Conservation (phyloP, 1,139 yeast species). For the Geotrichum reessii region DNA sequence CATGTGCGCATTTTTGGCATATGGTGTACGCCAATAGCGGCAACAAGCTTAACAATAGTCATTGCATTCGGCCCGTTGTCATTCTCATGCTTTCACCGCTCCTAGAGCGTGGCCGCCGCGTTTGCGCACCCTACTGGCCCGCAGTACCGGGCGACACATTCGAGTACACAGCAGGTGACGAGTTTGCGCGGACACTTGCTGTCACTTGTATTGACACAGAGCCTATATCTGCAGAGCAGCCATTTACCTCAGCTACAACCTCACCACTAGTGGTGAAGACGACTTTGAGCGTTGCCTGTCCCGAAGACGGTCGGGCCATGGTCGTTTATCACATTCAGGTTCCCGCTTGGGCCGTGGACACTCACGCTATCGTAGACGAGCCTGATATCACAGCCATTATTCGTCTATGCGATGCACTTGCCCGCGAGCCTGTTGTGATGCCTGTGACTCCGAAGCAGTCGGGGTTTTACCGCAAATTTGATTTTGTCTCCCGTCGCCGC, state of each 20-base stretch:
- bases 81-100: conserved; percentile 87
- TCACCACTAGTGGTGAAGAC: not conserved
- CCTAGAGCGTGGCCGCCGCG: conserved; percentile 52
- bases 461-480: not conserved
- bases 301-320: conserved; percentile 4
- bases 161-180: conserved; percentile 20
- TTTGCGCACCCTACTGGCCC: conserved; percentile 80
- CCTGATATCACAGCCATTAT: not conserved
- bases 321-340: conserved; percentile 50
- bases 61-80: conserved; percentile 35
- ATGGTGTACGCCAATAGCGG: conserved; percentile 40
- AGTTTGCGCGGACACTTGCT: conserved; percentile 16
- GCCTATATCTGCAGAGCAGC: conserved; percentile 7
- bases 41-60: conserved; percentile 23
- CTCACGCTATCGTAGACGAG: not conserved
- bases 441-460: not conserved
- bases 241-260: not conserved
- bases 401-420: not conserved
- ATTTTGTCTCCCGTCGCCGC: conserved; percentile 11
- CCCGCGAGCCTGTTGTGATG: not conserved
- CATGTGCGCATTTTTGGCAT: conserved; percentile 76
- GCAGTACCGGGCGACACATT: conserved; percentile 21
- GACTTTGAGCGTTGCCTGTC: conserved; percentile 3
- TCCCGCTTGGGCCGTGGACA: conserved; percentile 47
- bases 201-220: conserved; percentile 16